phyloP scores from a whole-genome alignment of 345 rosid species.

The Gossypium anomalum region DNA sequence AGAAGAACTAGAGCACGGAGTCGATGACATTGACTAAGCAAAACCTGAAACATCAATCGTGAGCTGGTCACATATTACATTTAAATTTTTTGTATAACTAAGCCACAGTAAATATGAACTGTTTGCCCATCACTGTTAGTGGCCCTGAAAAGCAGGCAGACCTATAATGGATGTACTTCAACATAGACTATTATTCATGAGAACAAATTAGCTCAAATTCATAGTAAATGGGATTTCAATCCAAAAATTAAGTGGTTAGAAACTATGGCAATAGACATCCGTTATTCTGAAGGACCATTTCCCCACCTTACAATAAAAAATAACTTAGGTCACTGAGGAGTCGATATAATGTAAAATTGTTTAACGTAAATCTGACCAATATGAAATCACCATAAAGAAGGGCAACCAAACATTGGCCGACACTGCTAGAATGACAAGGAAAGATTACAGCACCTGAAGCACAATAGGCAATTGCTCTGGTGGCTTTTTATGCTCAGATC shows the following conservation, averaged over 20 bases:
- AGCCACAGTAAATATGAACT: neutral
- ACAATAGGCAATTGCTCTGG: conserved; percentile 99
- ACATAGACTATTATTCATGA: neutral
- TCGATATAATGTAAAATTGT: neutral
- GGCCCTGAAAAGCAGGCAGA: neutral
- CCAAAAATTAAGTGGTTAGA: neutral
- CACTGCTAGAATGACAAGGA: conserved; percentile 14
- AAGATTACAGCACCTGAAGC: conserved; percentile 68
- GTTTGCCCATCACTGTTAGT: neutral
- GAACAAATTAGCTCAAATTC: neutral
- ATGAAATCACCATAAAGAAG: conserved; percentile 5
- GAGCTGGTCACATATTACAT: conserved; percentile 12
- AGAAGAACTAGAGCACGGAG: conserved; percentile 95
- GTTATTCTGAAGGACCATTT: no score
- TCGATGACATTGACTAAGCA: conserved; percentile 97
- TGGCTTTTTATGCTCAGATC: conserved; percentile 91
- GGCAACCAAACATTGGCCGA: neutral
- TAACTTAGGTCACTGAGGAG: neutral
- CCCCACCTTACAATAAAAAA: no score
- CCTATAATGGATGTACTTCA: neutral
- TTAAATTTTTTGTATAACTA: neutral
- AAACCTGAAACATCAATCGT: conserved; percentile 53
- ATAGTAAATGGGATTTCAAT: neutral
- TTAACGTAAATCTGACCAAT: neutral
- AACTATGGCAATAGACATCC: neutral